These are phyloP conservation scores for Parasarocladium wereldwijsianum DNA, from an alignment of 2,329 filamentous ascomycete species.

Conservation along the genomic window DNA sequence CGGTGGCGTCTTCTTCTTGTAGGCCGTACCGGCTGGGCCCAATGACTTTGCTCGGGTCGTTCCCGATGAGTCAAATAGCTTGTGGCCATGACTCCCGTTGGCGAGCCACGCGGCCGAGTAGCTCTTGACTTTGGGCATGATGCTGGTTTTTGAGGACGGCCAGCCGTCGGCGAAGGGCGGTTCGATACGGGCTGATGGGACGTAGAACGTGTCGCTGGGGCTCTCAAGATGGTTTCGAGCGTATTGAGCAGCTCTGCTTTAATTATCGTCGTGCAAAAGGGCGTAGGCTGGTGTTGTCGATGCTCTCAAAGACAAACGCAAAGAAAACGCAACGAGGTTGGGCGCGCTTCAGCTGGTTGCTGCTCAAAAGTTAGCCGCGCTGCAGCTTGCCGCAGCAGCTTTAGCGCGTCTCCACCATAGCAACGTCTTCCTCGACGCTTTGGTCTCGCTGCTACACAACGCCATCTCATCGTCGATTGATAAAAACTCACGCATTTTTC, in stretches of 20 bases:
- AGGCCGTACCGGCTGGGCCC: constrained; percentile 24
- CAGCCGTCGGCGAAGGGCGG: constrained; percentile 1
- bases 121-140: constrained; percentile 74
- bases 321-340: constrained; percentile 4
- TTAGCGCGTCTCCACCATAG: constrained; percentile 4
- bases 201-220: background rate
- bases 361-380: constrained; percentile 1
- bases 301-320: too few species aligned
- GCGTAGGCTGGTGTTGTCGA: background rate
- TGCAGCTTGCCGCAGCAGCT: background rate
- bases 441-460: too few species aligned
- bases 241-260: background rate
- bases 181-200: background rate
- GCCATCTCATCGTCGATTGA: too few species aligned
- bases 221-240: background rate
- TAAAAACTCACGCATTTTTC: too few species aligned
- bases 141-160: constrained; percentile 8
- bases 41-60: constrained; percentile 22
- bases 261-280: background rate
- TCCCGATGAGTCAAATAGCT: constrained; percentile 50
- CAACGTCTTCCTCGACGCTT: too few species aligned
- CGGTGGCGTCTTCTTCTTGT: constrained; percentile 25
- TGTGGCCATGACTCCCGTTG: constrained; percentile 59
- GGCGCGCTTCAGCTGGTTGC: too few species aligned
- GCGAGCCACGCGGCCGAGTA: constrained; percentile 83